Percentiles rank a stretch among this genome's conserved stretches.
These are phyloP conservation scores for Picea mariana DNA, from an alignment of 83 land plant genomes.

Conservation along the genomic window DNA sequence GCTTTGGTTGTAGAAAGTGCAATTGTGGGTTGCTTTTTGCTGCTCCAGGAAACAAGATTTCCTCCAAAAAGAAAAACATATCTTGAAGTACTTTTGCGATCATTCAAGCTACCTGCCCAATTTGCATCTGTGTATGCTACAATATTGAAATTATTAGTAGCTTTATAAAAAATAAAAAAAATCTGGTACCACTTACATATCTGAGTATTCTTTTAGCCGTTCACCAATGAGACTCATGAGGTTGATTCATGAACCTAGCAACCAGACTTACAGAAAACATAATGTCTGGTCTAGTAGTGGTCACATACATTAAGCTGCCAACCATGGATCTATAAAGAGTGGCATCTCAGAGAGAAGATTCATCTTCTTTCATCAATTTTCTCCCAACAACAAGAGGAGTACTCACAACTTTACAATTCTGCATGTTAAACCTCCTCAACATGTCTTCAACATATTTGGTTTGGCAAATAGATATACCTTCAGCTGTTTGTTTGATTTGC, in stretches of 20 bases:
- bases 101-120: neutral
- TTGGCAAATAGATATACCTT: conserved; percentile 11
- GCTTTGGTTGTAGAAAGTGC: neutral
- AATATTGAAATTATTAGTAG: neutral
- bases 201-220: conserved; percentile 23
- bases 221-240: neutral
- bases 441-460: neutral
- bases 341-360: neutral
- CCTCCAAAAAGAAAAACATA: neutral
- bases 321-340: conserved; percentile 12
- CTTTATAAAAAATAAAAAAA: neutral
- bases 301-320: conserved; percentile 24
- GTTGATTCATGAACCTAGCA: conserved; percentile 16
- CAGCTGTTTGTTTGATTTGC: neutral
- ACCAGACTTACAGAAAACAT: neutral
- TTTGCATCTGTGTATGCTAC: neutral
- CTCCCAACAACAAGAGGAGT: neutral
- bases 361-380: neutral
- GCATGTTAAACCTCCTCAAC: neutral
- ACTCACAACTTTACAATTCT: neutral
- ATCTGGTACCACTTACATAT: conserved; percentile 17
- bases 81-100: neutral
- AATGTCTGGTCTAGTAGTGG: conserved; percentile 19
- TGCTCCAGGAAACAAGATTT: neutral
- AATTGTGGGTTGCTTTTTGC: conserved; percentile 2